Evolutionary conservation across 2,329 filamentous ascomycete genomes (phyloP), one percentile per base, ranked within the genome.

Genomic region (Pezicula radicicola): DNA sequence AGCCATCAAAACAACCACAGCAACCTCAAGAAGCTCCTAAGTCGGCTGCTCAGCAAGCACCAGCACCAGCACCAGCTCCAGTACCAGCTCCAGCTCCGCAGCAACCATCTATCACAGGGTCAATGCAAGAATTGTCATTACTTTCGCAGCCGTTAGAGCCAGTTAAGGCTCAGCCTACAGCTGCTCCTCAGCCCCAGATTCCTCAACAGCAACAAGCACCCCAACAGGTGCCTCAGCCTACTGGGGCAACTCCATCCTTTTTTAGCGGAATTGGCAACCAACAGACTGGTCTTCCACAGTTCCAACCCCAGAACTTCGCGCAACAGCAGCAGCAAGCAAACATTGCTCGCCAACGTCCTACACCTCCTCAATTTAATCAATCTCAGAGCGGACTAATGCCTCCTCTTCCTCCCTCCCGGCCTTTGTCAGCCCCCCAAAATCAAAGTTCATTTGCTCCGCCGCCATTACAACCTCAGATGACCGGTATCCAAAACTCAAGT

Each of bases 361-460:
- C 83, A 53, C 80, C 87, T 36, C 88, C 90, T 45, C 84, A 87
- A 55, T 60, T 58, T 21, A 74, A 79, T 55, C 79, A 82, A 52
- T 78, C 75, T 41, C 76, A 82, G 60, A 74, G 81, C 37, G 82
- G 83, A 16, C 75, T 96, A 36, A 81, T 92, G 55, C 81, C 87
- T 46, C 91, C 91, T 7, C 91, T 83, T 25, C 76, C 89, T 16
- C 91, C 91, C 10, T 81, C 85, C 48, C 81, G 94, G 55, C 88
- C 94, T 7, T 78, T 94, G 12, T 97, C 93, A 39, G 93, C 94
- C 37, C 93, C 94, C 25, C 88, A 91, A 67, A 88, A 88, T 65
- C 84, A 84, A 43, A 91, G 80, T 68, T 79, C 77, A 4, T 94
- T 95, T 67, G 80, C 81, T 7, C 81, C 87, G 16, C 84, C 89